Base-by-base conservation (phyloP, 495 filamentous ascomycete species). In the Recurvomyces mirabilis region DNA sequence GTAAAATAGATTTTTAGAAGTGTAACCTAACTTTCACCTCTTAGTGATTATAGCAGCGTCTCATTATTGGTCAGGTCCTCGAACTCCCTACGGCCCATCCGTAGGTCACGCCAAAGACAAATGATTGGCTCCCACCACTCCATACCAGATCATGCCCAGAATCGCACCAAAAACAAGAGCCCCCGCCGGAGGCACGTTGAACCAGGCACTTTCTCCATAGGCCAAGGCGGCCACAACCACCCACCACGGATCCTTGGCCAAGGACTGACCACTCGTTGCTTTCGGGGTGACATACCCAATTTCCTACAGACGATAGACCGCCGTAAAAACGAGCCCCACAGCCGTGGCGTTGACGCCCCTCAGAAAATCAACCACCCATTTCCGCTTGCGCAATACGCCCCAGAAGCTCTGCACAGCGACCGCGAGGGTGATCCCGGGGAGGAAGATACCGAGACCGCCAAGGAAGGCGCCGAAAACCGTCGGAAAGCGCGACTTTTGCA, bases 251-350 rank as follows among this genome's bases (percentile, higher is more conserved):
- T 84, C 67, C 65, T 0, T 66, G 78, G 49, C 86, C 57, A 59
- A 72, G 78, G 38, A 24, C 17, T 26, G 22, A 43, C 60, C 64
- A 1, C 79, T 82, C 10, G 52, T 54, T 24, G 56, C 61, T 1
- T 55, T 32, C 28, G 71, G 58, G 15, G 72, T 78, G 34, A 89
- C 56, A 56, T 76, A 84, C 0, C 85, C 85, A 50, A 87, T 82
- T 62, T 81, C 66, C 77, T 81, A 88, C 19, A 93, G 69, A 23
- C 82, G 66, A 50, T 93, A 89, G 13, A 93, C 84, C 14, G 85
- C 84, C 13, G 84, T 87, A 51, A 82, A 93, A 5, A 89, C 81
- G 47, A 89, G 49, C 0, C 85, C 84, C 0, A 88, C 79, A 0
- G 84, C 85, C 0, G 74, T 69, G 0, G 85, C 84, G 60, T 87